Percentiles rank a stretch among this genome's conserved stretches.
phyloP scores from a whole-genome alignment of 2,329 filamentous ascomycete genomes.

The Blastomyces gilchristii region DNA sequence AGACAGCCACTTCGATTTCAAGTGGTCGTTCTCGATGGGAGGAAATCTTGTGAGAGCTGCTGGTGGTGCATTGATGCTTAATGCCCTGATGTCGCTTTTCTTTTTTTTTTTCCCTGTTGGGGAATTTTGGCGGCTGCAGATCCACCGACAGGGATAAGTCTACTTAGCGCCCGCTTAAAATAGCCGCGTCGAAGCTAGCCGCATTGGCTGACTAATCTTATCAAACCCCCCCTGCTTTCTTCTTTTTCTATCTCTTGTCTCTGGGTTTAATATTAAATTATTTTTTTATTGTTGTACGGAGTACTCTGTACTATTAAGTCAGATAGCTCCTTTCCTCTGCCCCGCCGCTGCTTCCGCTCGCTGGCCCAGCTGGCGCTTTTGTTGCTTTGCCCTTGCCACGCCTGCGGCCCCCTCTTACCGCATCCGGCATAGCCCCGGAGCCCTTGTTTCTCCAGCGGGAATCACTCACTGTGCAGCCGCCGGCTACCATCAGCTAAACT shows the following conservation, averaged over 20 bases:
- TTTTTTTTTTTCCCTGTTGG: neutral
- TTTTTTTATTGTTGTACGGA: no score
- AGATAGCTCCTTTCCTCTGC: neutral
- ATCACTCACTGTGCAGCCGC: neutral
- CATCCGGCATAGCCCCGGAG: neutral
- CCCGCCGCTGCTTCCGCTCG: neutral
- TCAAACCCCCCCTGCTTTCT: neutral
- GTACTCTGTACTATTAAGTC: no score
- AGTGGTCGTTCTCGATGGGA: constrained; percentile 7
- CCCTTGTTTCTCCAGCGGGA: neutral
- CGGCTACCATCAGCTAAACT: neutral
- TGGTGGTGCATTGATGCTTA: neutral
- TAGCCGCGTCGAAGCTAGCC: neutral
- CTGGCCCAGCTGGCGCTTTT: neutral
- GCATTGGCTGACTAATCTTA: neutral
- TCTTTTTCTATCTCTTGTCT: neutral
- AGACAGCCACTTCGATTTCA: constrained; percentile 5
- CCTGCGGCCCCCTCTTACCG: neutral
- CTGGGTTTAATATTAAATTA: neutral
- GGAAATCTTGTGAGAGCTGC: neutral
- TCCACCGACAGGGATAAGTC: neutral
- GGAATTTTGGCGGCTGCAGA: constrained; percentile 3
- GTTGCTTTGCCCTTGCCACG: neutral
- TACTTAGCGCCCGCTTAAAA: constrained; percentile 1
- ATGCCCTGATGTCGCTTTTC: neutral